Conservation (phyloP, 805 yeast genomes). For the Starmerella gropengiesseri region DNA sequence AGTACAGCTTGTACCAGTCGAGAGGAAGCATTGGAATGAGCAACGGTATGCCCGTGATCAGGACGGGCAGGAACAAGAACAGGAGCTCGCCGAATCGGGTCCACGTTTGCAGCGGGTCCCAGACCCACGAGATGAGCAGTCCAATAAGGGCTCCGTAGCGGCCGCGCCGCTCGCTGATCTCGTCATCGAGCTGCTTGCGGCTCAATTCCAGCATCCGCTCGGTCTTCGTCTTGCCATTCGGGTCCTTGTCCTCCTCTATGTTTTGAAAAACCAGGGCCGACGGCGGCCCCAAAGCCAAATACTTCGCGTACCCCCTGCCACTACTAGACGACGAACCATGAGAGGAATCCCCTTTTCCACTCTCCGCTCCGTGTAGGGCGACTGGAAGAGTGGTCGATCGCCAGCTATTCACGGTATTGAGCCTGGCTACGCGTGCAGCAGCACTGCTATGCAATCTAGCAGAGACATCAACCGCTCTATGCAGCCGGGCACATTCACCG, state of each 20-base stretch:
- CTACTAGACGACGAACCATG: too few species aligned
- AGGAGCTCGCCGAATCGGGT: conserved; percentile 61
- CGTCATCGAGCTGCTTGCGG: conserved; percentile 11
- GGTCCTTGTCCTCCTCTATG: conserved; percentile 12
- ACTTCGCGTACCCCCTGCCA: conserved; percentile 1
- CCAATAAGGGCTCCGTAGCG: conserved; percentile 7
- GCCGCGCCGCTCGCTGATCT: conserved; percentile 1
- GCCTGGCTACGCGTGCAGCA: too few species aligned
- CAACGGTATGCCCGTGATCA: conserved; percentile 50
- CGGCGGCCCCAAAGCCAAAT: neutral
- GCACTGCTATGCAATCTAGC: too few species aligned
- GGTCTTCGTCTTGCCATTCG: conserved; percentile 18
- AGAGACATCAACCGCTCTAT: too few species aligned
- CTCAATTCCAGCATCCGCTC: conserved; percentile 20
- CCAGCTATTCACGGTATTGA: too few species aligned
- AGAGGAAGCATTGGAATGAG: conserved; percentile 37
- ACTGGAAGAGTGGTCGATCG: too few species aligned
- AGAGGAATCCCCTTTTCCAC: too few species aligned
- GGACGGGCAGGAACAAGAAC: conserved; percentile 56
- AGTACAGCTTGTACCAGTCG: conserved; percentile 35
- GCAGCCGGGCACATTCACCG: too few species aligned
- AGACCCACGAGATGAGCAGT: conserved; percentile 33
- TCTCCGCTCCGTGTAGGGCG: too few species aligned
- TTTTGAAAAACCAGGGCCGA: conserved; percentile 10
- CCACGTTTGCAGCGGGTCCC: conserved; percentile 53